Evolutionary conservation across 345 rosid genomes (phyloP).

Genomic region (Acer negundo): DNA sequence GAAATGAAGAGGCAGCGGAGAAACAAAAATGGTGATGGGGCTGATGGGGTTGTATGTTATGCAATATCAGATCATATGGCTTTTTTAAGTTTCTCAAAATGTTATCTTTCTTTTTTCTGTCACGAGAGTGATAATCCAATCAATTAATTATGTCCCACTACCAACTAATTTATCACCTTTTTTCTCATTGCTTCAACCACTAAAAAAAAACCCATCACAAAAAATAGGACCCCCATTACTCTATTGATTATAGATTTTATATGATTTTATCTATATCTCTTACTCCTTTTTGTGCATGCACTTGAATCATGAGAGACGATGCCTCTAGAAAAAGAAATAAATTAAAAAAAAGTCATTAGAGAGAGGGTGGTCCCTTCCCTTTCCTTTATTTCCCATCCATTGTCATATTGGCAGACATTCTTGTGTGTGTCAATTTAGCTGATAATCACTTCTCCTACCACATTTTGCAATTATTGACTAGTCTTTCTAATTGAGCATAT

Average conservation of each 20-base stretch:
- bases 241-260: neutral
- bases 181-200: constrained; percentile 43
- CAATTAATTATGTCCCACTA: constrained; percentile 24
- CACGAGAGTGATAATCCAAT: constrained; percentile 35
- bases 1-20: neutral
- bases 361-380: neutral
- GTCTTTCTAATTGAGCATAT: neutral
- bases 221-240: neutral
- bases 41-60: neutral
- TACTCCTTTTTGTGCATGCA: constrained; percentile 17
- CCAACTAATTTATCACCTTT: constrained; percentile 33
- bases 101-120: constrained; percentile 7
- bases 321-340: too few species aligned
- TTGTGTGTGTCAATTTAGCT: constrained; percentile 14
- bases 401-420: constrained; percentile 19
- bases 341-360: too few species aligned
- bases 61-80: constrained; percentile 3
- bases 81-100: neutral
- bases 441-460: neutral
- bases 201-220: constrained; percentile 4
- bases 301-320: constrained; percentile 27
- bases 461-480: neutral
- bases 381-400: constrained; percentile 6
- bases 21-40: constrained; percentile 11
- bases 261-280: neutral